Evolutionary conservation across 768 basidiomycete species (phyloP).

Genomic region (Leccinum subtestaceum): DNA sequence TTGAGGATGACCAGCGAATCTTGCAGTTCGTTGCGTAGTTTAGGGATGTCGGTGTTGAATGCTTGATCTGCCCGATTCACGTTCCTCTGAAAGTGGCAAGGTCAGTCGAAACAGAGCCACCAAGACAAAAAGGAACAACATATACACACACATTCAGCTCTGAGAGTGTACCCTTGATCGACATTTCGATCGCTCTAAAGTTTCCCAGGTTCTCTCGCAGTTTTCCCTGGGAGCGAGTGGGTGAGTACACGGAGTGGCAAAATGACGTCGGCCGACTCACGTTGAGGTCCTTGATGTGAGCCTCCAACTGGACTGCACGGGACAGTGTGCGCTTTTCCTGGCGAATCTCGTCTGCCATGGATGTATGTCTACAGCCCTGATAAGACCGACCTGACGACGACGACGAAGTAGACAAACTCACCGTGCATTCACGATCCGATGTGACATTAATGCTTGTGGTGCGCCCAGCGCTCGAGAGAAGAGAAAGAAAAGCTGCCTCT

Average conservation of each 20-base stretch:
- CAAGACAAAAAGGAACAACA: neutral
- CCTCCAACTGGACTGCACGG: constrained; percentile 48
- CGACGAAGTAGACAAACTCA: constrained; percentile 7
- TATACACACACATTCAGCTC: constrained; percentile 52
- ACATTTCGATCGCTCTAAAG: constrained; percentile 68
- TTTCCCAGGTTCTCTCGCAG: constrained; percentile 47
- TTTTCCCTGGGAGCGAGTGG: constrained; percentile 43
- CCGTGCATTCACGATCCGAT: neutral
- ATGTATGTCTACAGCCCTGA: neutral
- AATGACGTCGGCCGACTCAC: constrained; percentile 27
- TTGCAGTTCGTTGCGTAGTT: constrained; percentile 58
- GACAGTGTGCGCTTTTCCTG: constrained; percentile 46
- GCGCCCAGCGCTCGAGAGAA: too few relatives aligned
- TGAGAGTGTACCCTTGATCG: constrained; percentile 61
- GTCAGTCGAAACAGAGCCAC: neutral
- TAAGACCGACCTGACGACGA: neutral
- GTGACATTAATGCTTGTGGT: neutral
- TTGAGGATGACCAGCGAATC: constrained; percentile 55
- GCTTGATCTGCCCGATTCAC: constrained; percentile 58
- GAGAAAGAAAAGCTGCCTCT: neutral
- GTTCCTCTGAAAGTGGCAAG: constrained; percentile 44
- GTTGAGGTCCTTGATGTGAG: constrained; percentile 61
- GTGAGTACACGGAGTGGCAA: neutral
- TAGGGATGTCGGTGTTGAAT: constrained; percentile 56
- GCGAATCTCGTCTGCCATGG: constrained; percentile 12